A percentile compares a stretch with the other conserved stretches of the same genome.
phyloP scores from a whole-genome alignment of 176 grass and related monocot species.

The Aechmea fasciata region DNA sequence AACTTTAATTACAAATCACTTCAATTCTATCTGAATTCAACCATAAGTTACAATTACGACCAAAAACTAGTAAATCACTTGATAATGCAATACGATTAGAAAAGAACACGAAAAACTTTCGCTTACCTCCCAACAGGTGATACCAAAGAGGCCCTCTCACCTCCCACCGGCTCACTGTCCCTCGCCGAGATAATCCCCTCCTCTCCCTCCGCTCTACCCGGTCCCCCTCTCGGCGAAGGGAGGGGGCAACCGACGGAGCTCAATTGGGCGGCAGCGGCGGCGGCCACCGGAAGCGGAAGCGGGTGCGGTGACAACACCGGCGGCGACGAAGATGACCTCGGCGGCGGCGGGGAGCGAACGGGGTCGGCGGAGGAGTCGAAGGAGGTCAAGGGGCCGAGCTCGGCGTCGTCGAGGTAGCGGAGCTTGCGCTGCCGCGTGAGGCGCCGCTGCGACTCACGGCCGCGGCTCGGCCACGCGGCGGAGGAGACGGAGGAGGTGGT shows the following conservation, averaged over 20 bases:
- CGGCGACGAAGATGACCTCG: slow-evolving; percentile 42
- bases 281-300: slow-evolving; percentile 34
- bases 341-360: slow-evolving; percentile 25
- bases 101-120: not conserved
- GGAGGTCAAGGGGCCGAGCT: slow-evolving; percentile 11
- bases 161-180: slow-evolving; percentile 1
- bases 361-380: slow-evolving; percentile 24
- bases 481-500: not conserved
- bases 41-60: not conserved
- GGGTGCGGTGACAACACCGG: slow-evolving; percentile 36
- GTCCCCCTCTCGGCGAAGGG: slow-evolving; percentile 20
- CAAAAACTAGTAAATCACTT: not conserved
- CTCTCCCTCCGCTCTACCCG: slow-evolving; percentile 13
- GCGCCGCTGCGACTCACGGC: slow-evolving; percentile 35
- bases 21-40: too few relatives aligned
- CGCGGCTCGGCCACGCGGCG: not conserved
- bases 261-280: not conserved
- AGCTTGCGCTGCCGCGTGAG: slow-evolving; percentile 45
- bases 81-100: not conserved
- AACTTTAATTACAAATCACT: too few relatives aligned
- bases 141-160: slow-evolving; percentile 13
- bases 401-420: slow-evolving; percentile 7
- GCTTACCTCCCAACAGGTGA: slow-evolving; percentile 34
- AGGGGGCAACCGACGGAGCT: slow-evolving; percentile 13
- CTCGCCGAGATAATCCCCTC: slow-evolving; percentile 5